Evolutionary conservation across 495 filamentous ascomycete genomes (phyloP), one percentile per base, ranked within the genome.

Genomic region (Aspergillus sparsus): DNA sequence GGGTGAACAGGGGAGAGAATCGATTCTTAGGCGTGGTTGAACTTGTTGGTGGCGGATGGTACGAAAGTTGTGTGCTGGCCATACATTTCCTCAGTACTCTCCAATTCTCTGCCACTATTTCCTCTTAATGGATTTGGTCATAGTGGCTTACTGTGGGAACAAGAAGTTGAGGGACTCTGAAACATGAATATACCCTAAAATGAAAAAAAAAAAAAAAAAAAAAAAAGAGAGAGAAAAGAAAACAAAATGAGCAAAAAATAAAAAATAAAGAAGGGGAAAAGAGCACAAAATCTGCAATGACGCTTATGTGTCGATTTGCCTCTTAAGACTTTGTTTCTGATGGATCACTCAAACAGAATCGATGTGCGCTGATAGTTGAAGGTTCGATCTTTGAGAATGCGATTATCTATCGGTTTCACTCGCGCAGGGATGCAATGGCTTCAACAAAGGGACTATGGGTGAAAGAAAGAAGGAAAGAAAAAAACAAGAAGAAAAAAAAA

Each of bases 31-130:
- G 21, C 21, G 21, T 3, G 21, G 21, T 27, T 47, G 44, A 10
- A 21, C 16, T 47, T 8, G 44, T 47, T 37, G 21, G 42, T 37
- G 21, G 42, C 57, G 12, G 53, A 36, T 34, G 44, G 16, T 54
- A 46, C 36, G 54, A 50, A 50, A 50, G 54, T 57, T 45, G 64
- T 66, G 64, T 69, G 67, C 67, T 65, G 67, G 67, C 55, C 67
- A 65, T 64, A 62, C 62, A 15, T 13, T 50, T n/a, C 46, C 45
- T 34, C 31, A 41, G 13, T 8, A 8, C 16, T 41, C 39, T 15
- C 12, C 9, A 21, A 51, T 34, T 7, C 7, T 13, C 49, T 33
- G 21, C n/a, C n/a, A 36, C n/a, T 49, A 11, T 34, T 15, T 16
- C 15, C 39, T 49, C 32, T 10, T 7, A 8, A 15, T 37, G 5